Conservation (phyloP, 495 filamentous ascomycete species). For the Xylaria acuta region DNA sequence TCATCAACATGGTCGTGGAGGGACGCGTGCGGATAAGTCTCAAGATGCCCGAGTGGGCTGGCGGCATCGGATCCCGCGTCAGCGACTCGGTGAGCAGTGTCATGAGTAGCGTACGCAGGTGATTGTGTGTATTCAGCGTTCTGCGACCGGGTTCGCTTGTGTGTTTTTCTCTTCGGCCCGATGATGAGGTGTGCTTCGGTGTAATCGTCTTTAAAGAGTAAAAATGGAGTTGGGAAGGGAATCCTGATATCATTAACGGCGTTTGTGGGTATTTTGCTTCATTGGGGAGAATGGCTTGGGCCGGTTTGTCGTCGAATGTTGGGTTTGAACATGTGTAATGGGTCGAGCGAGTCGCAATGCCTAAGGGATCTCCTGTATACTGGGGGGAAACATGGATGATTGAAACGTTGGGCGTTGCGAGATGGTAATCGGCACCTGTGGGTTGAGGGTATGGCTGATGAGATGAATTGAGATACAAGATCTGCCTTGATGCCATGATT, state of each 20-base stretch:
- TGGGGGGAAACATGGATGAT: not conserved
- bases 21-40: constrained; percentile 72
- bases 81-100: constrained; percentile 50
- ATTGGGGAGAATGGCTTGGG: not conserved
- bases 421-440: not conserved
- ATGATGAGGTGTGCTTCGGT: not conserved
- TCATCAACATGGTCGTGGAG: constrained; percentile 84
- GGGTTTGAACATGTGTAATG: constrained; percentile 9
- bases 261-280: constrained; percentile 10
- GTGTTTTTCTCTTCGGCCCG: not conserved
- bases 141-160: not conserved
- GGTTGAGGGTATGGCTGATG: not conserved
- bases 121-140: not conserved
- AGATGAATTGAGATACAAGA: not conserved
- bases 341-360: not conserved
- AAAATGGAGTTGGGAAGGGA: constrained; percentile 15
- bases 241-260: constrained; percentile 12
- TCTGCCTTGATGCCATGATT: not conserved
- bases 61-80: constrained; percentile 48
- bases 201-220: not conserved
- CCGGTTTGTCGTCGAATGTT: not conserved
- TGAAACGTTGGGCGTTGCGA: constrained; percentile 1
- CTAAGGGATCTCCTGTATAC: not conserved
- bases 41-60: constrained; percentile 55
- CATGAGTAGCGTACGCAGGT: constrained; percentile 44